Base-by-base conservation (phyloP, 2,329 filamentous ascomycete species). In the Aspergillus carbonarius region DNA sequence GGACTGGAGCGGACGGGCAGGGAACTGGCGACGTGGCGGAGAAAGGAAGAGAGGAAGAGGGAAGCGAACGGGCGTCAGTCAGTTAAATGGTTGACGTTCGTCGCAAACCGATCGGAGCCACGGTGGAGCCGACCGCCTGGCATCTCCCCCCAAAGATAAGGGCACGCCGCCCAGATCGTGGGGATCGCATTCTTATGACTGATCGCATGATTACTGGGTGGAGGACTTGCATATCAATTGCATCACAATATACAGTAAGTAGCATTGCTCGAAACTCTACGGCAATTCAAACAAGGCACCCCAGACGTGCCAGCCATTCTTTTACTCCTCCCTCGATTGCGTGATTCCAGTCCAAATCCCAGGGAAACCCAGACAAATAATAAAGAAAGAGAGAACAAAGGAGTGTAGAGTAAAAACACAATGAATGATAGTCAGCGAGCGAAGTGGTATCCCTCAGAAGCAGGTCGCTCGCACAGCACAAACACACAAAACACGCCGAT, bases 401-500 rank as follows among this genome's bases (percentile, higher is more conserved):
- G 58, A 66, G 52, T 60, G 63, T 60, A 56, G 63, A 44, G 53
- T 37, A 55, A 51, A 47, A 54, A 55, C 61, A 40, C 61, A 61
- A 60, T 55, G 55, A 60, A 62, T 65, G 53, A 63, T 54, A 62
- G 50, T 51, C 55, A 65, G 63, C 59, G 61, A 68, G 57, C 58
- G 63, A 62, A 53, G 66, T 71, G 70, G 70, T 72, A 74, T 73
- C 69, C 68, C 61, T 60, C 59, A 60, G 58, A 57, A 63, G 52
- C 60, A 64, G 58, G 57, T 34, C 44, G 30, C 53, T 59, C 53
- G 60, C 39, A 57, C 13, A 60, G 48, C 40, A 44, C 57, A 51
- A 49, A 61, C 60, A 44, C 58, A 60, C 49, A 39, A 50, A 61
- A 69, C 69, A 66, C 70, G 66, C 64, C 44, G 37, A 64, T 42